These are phyloP conservation scores for Tricholoma bakamatsutake DNA, from an alignment of 768 basidiomycete genomes.

Conservation along the genomic window DNA sequence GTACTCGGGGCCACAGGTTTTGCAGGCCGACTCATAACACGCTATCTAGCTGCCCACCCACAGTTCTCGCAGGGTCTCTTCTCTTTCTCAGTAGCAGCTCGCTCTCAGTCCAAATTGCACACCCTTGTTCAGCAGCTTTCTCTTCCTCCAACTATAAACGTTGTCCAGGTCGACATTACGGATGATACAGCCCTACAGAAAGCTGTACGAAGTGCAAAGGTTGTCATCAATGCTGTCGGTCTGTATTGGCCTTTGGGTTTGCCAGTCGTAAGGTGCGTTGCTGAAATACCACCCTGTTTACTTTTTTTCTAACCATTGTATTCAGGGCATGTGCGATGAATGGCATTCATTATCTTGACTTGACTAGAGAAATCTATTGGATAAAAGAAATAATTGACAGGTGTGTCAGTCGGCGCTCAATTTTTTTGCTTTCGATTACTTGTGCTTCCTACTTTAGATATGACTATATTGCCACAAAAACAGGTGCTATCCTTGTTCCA, in stretches of 20 bases:
- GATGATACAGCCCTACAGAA: constrained; percentile 46
- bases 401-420: constrained; percentile 30
- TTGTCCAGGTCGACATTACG: constrained; percentile 56
- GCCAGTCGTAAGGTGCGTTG: constrained; percentile 58
- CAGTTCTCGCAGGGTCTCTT: constrained; percentile 43
- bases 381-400: constrained; percentile 52
- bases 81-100: constrained; percentile 63
- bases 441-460: constrained; percentile 37
- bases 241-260: constrained; percentile 71
- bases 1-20: constrained; percentile 75
- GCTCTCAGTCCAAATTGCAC: constrained; percentile 59
- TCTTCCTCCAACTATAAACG: constrained; percentile 37
- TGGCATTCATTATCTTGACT: constrained; percentile 82
- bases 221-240: constrained; percentile 75
- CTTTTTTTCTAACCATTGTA: not conserved
- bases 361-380: constrained; percentile 71
- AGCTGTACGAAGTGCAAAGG: constrained; percentile 50
- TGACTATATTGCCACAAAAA: constrained; percentile 66
- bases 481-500: constrained; percentile 72
- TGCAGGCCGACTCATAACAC: constrained; percentile 62
- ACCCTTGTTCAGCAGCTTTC: constrained; percentile 40
- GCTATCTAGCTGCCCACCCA: constrained; percentile 63
- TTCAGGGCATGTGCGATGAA: constrained; percentile 63
- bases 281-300: not conserved
- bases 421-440: constrained; percentile 4